Evolutionary conservation across 2,329 filamentous ascomycete species (phyloP), one percentile per base, ranked within the genome.

Genomic region (Trichoderma aggressivum): DNA sequence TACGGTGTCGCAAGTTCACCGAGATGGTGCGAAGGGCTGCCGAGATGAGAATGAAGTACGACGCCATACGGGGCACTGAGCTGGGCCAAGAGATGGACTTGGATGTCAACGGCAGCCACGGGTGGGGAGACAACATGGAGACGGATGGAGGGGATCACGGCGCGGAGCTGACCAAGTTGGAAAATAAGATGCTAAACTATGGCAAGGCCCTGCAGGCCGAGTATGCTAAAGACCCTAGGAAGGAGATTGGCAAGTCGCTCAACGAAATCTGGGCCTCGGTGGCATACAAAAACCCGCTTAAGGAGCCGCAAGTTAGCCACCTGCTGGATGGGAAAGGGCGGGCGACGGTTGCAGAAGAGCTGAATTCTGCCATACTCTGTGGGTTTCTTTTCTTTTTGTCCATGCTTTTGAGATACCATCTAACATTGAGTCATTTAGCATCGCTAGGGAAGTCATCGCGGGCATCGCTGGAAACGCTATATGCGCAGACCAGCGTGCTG

Each of bases 291-390:
- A 93, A 98, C 77, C 93, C 94, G 0, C 86, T 92, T 18, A 89
- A 90, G 75, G 93, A 92, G 73, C 86, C 87, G 62, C 88, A 91
- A 72, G 87, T 98, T 71, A 90, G 91, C 18, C 91, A 93, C 77
- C 83, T 98, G 72, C 84, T 99, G 71, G 93, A 97, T 76, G 86
- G 88, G 50, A 88, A 87, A 66, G 94, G 93, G 1, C 86, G 96
- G 56, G 88, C 90, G 21, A 86, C 89, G 21, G 93, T 98, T 53
- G 94, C 94, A 10, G 96, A 99, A 82, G 94, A 97, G 80, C 85
- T 99, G 70, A 98, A 98, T 81, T 93, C 93, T 72, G 94, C 94
- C 60, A 97, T 99, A 76, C 81, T 99, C 72, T 90, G 94, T 97
- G 84, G 83, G 90, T 86, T 28, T 36, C 26, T 28, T 28, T 28